These are phyloP conservation scores for Thuja plicata DNA, from an alignment of 83 land plant species.

Conservation along the genomic window DNA sequence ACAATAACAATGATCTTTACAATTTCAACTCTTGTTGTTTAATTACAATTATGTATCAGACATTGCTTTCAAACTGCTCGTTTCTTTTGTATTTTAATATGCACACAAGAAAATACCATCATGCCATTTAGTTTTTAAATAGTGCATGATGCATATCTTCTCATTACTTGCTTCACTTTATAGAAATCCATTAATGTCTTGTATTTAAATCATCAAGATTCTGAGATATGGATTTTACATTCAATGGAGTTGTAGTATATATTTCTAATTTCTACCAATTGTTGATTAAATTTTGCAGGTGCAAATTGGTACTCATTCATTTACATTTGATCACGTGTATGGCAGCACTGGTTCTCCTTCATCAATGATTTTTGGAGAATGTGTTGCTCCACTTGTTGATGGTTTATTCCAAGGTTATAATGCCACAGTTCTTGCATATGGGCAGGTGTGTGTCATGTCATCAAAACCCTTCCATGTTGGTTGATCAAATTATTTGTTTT, in stretches of 20 bases:
- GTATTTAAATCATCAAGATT: neutral
- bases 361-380: constrained; percentile 87
- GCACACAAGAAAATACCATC: neutral
- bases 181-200: neutral
- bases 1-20: too few species aligned
- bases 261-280: neutral
- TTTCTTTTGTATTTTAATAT: neutral
- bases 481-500: neutral
- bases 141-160: neutral
- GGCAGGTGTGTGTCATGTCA: constrained; percentile 60
- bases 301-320: constrained; percentile 91
- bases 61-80: neutral
- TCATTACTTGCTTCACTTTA: neutral
- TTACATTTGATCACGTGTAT: constrained; percentile 98
- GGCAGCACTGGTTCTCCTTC: constrained; percentile 89
- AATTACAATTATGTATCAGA: too few species aligned
- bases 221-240: neutral
- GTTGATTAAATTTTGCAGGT: constrained; percentile 48
- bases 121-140: neutral
- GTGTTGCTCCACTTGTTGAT: constrained; percentile 93
- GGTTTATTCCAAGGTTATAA: constrained; percentile 96
- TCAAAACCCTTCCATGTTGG: neutral
- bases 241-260: neutral
- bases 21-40: too few species aligned
- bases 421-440: constrained; percentile 99